phyloP scores from a whole-genome alignment of 306 rosid species.

The Prunus fruticosa region DNA sequence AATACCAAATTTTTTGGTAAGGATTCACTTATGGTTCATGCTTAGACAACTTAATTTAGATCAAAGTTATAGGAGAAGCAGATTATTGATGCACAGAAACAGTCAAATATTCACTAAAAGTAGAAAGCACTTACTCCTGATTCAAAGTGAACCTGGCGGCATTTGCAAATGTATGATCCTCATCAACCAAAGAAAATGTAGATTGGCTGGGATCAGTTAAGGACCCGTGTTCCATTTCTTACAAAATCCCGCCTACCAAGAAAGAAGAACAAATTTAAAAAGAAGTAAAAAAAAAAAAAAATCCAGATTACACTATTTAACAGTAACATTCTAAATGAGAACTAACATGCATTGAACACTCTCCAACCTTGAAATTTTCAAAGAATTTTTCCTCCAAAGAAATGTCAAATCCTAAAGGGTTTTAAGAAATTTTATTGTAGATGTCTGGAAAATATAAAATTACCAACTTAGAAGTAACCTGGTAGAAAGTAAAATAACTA shows the following conservation, averaged over 20 bases:
- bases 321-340: background rate
- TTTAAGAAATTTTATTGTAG: background rate
- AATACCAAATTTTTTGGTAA: background rate
- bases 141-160: constrained; percentile 63
- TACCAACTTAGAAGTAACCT: background rate
- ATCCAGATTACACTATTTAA: background rate
- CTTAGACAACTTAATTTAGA: background rate
- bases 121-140: constrained; percentile 58
- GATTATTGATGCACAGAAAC: background rate
- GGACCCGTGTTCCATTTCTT: constrained; percentile 67
- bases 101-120: background rate
- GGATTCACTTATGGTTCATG: background rate
- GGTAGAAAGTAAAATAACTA: background rate
- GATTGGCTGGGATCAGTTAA: constrained; percentile 52
- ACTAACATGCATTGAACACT: background rate
- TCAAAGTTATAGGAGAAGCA: background rate
- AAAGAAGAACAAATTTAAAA: background rate
- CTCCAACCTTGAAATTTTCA: background rate
- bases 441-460: background rate
- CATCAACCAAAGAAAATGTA: constrained; percentile 61
- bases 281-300: too few species aligned
- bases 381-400: background rate
- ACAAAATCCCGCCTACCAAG: background rate
- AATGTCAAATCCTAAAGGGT: background rate
- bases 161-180: constrained; percentile 80